phyloP scores from a whole-genome alignment of 768 basidiomycete genomes.

The Leucosporidium yakuticum region DNA sequence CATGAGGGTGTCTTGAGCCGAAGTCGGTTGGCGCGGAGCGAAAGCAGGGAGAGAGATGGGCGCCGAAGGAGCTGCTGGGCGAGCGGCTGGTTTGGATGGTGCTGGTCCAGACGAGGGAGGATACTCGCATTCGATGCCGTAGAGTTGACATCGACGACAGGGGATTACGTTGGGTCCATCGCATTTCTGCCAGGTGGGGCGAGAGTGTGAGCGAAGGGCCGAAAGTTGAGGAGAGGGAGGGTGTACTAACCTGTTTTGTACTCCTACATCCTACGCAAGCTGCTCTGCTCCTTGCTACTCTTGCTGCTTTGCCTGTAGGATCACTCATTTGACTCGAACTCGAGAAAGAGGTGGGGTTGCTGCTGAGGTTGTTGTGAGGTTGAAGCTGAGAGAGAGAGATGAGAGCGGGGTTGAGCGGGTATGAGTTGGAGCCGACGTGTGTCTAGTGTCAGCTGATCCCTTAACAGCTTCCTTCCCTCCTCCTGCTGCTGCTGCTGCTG shows the following conservation, averaged over 20 bases:
- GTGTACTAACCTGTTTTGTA: neutral
- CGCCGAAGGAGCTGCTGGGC: neutral
- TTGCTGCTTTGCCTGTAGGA: slow-evolving; percentile 1
- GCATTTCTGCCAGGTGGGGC: neutral
- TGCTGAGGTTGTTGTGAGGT: too few species aligned
- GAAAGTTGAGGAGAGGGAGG: neutral
- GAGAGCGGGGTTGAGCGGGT: too few species aligned
- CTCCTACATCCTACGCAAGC: neutral
- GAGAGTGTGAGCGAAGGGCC: neutral
- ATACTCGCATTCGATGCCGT: slow-evolving; percentile 6
- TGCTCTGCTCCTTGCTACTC: neutral
- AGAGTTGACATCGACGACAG: slow-evolving; percentile 7
- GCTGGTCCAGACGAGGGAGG: neutral
- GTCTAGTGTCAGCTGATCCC: too few species aligned
- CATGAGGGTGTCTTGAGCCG: neutral
- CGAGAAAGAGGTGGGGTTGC: too few species aligned
- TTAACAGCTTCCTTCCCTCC: too few species aligned
- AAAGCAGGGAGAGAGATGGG: too few species aligned
- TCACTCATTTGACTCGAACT: neutral
- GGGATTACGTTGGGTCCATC: slow-evolving; percentile 4
- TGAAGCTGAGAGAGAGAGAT: too few species aligned
- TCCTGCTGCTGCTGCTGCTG: too few species aligned
- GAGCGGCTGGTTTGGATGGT: neutral
- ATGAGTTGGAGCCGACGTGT: too few species aligned
- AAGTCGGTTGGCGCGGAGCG: neutral